Evolutionary conservation across 2,329 filamentous ascomycete species (phyloP).

Genomic region (Aspergillus hortae): DNA sequence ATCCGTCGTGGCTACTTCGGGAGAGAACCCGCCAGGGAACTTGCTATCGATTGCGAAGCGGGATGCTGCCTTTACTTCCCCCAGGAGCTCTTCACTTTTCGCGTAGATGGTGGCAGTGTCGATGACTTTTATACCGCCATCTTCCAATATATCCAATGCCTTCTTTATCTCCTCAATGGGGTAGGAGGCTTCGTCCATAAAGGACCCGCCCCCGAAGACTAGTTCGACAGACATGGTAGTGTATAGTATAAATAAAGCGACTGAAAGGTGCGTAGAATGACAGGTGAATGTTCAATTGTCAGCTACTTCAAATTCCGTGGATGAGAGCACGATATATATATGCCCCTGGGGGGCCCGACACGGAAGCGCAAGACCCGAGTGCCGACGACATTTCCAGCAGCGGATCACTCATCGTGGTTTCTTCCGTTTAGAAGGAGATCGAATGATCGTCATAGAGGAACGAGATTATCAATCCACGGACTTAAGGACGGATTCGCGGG

Average conservation of each 20-base stretch:
- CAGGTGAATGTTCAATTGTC: too few species aligned
- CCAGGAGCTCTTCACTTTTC: constrained; percentile 42
- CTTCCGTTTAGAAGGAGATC: too few species aligned
- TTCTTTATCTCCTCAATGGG: background rate
- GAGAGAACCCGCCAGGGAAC: constrained; percentile 35
- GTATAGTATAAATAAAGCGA: background rate
- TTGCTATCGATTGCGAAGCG: constrained; percentile 49
- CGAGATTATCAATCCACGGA: too few species aligned
- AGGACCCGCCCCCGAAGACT: background rate
- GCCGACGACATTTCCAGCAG: too few species aligned
- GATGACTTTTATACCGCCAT: constrained; percentile 1
- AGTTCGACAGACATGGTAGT: background rate
- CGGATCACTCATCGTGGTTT: too few species aligned
- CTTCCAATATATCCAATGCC: background rate
- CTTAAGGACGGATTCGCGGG: too few species aligned
- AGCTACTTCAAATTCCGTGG: too few species aligned
- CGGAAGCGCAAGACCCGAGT: too few species aligned
- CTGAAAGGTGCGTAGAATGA: too few species aligned
- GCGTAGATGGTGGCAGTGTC: constrained; percentile 27
- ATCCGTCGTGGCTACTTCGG: constrained; percentile 5
- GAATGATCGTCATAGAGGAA: too few species aligned
- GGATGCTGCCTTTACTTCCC: constrained; percentile 36
- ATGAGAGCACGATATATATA: too few species aligned
- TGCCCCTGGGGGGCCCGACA: too few species aligned
- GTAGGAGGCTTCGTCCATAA: background rate